Base-by-base conservation (phyloP, 441 rosid species). In the Brassica hybrid region DNA sequence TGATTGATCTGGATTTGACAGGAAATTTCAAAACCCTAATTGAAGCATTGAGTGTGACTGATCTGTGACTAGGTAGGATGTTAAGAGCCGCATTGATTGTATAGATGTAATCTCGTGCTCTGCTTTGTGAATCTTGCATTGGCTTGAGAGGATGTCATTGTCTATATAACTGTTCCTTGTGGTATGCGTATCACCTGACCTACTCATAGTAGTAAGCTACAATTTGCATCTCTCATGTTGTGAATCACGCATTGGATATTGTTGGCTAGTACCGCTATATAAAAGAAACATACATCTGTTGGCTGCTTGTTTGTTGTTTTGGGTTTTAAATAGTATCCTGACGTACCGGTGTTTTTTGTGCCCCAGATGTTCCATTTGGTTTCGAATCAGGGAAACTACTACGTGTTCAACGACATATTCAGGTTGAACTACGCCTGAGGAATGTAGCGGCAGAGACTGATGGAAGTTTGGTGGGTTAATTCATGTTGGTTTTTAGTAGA, bases 291-390 rank as follows among this genome's bases (percentile, higher is more conserved):
- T 16, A 75, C 2, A 30, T 41, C 52, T 58, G 1, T 1, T 70
- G 19, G 30, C 12, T 36, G 23, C 27, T 9, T 58, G 23, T 21
- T 21, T 21, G 11, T 34, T 61, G 41, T 54, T 54, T 65, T 38
- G 27, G 52, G 27, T 69, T 12, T 21, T 19, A 41, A 2, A 14
- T 14, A 25, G 11, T 3, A 23, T 14, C 57, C 19, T 14, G 19
- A 52, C 18, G 57, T 14, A 52, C 7, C 6, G 70, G 14, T 64
- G 14, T 64, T 2, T 56, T 76, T 12, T 68, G 69, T 76, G 76
- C 11, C 54, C 12, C 90, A 96, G 98, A 93, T 96, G 98, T 96
- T 96, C 82, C 99, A 96, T 86, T 87, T 96, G 92, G 89, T 93
- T 87, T 91, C 98, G 50, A 91, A 92, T 41, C 96, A 90, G 75